Conservation (phyloP, 2,329 filamentous ascomycete genomes). For the Aureobasidium subglaciale region DNA sequence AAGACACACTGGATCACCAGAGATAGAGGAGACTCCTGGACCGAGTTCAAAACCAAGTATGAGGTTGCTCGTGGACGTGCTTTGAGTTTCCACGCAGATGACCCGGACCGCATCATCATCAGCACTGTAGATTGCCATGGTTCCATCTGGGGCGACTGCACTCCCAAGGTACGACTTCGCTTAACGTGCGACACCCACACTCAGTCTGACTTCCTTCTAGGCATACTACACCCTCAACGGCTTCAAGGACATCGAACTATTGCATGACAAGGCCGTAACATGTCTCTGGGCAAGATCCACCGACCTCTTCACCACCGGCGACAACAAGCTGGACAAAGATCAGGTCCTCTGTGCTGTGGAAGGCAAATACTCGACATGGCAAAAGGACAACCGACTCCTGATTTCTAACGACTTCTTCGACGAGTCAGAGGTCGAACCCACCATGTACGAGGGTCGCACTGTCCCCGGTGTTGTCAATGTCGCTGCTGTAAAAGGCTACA, state of each 20-base stretch:
- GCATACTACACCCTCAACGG: conserved; percentile 75
- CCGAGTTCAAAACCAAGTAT: conserved; percentile 58
- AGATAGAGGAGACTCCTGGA: conserved; percentile 78
- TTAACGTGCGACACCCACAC: neutral
- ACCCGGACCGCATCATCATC: conserved; percentile 80
- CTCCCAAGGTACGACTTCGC: conserved; percentile 36
- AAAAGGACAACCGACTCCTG: conserved; percentile 68
- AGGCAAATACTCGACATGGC: conserved; percentile 62
- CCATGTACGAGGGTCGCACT: conserved; percentile 64
- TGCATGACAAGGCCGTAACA: conserved; percentile 62
- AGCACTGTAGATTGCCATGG: conserved; percentile 42
- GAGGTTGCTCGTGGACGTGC: conserved; percentile 51
- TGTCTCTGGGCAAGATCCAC: conserved; percentile 86
- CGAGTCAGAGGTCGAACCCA: conserved; percentile 59
- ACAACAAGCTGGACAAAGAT: conserved; percentile 57
- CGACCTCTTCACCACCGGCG: conserved; percentile 62
- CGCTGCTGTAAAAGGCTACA: conserved; percentile 75
- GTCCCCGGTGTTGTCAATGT: conserved; percentile 76
- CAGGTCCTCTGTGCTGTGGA: conserved; percentile 74
- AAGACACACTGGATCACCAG: conserved; percentile 74
- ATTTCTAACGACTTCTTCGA: conserved; percentile 80
- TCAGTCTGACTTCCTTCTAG: conserved; percentile 20
- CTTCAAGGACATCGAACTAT: conserved; percentile 60
- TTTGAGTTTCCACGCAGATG: conserved; percentile 73
- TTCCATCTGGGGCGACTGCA: conserved; percentile 27